phyloP scores from a whole-genome alignment of 345 rosid genomes.

The Dovyalis caffra region DNA sequence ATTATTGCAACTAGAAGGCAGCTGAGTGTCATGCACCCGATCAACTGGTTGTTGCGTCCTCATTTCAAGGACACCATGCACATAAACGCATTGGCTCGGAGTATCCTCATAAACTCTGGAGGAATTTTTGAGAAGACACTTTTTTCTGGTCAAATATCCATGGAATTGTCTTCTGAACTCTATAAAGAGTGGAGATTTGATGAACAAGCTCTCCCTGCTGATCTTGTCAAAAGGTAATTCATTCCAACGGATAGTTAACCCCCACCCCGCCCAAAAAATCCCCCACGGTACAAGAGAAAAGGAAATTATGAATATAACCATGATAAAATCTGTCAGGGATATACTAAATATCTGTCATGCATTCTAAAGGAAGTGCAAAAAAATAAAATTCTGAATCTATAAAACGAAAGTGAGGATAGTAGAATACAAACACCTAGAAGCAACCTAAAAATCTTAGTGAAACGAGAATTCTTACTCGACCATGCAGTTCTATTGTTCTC shows the following conservation, averaged over 20 bases:
- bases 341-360: too few relatives aligned
- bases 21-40: constrained; percentile 63
- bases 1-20: constrained; percentile 68
- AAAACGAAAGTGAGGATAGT: background rate
- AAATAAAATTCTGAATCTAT: background rate
- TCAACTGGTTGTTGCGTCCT: constrained; percentile 57
- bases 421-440: background rate
- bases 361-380: background rate
- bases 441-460: background rate
- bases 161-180: constrained; percentile 53
- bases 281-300: background rate
- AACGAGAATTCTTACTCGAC: background rate
- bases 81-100: constrained; percentile 54
- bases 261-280: too few relatives aligned
- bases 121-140: constrained; percentile 57
- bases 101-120: constrained; percentile 46
- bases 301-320: background rate
- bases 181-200: constrained; percentile 67
- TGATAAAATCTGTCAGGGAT: background rate
- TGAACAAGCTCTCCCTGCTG: constrained; percentile 57
- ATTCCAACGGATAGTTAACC: background rate
- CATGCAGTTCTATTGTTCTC: background rate
- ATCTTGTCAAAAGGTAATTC: constrained; percentile 53
- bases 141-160: constrained; percentile 47
- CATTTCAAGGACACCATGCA: constrained; percentile 75